Percentiles rank a stretch among this genome's conserved stretches.
Evolutionary conservation across 768 basidiomycete genomes (phyloP).

Genomic region (Boletus rubescentipes): DNA sequence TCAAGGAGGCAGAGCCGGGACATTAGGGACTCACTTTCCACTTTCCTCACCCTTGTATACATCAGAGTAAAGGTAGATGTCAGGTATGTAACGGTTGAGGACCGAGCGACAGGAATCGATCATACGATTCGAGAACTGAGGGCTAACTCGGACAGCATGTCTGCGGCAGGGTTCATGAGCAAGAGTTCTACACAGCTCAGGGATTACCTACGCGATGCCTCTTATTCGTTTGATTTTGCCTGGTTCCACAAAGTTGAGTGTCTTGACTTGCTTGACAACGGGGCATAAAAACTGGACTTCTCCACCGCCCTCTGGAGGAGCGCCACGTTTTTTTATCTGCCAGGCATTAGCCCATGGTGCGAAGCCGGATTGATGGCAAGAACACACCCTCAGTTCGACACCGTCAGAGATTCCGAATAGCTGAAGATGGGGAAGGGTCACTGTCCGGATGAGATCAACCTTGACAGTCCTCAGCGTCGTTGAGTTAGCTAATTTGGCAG

Average conservation of each 20-base stretch:
- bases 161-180: conserved; percentile 39
- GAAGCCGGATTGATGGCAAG: neutral
- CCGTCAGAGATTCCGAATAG: conserved; percentile 89
- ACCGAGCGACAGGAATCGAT: conserved; percentile 92
- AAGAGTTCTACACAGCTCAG: neutral
- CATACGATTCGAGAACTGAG: conserved; percentile 97
- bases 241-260: conserved; percentile 86
- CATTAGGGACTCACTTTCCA: conserved; percentile 70
- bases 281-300: conserved; percentile 95
- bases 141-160: conserved; percentile 94
- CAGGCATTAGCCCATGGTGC: neutral
- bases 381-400: conserved; percentile 76
- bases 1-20: neutral
- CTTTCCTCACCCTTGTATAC: conserved; percentile 98
- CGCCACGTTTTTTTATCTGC: conserved; percentile 95
- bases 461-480: conserved; percentile 29
- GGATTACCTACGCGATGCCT: conserved; percentile 80
- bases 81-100: conserved; percentile 94
- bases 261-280: conserved; percentile 86
- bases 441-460: conserved; percentile 88
- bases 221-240: conserved; percentile 94
- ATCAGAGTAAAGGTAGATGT: conserved; percentile 97
- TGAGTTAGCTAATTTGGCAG: conserved; percentile 10
- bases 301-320: conserved; percentile 88
- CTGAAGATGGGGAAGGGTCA: conserved; percentile 87